Evolutionary conservation across 768 basidiomycete species (phyloP).

Genomic region (Termitomyces eurrhizus): DNA sequence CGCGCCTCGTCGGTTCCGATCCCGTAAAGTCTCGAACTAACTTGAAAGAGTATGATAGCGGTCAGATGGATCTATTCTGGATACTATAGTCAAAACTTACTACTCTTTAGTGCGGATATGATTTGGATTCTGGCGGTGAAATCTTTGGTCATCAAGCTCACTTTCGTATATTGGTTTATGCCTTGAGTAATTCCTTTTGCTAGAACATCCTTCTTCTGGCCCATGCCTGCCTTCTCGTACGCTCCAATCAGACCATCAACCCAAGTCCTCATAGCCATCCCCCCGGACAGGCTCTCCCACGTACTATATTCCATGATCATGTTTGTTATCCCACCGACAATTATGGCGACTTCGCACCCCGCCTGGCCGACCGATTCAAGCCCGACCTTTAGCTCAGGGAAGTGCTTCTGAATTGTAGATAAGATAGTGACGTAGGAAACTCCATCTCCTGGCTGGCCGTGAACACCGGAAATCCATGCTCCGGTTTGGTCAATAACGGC

Average conservation of each 20-base stretch:
- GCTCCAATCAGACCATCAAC: slow-evolving; percentile 43
- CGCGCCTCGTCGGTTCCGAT: slow-evolving; percentile 46
- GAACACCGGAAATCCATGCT: slow-evolving; percentile 39
- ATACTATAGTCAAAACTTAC: slow-evolving; percentile 26
- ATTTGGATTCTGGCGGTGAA: slow-evolving; percentile 53
- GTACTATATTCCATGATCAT: slow-evolving; percentile 52
- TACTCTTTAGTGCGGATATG: slow-evolving; percentile 47
- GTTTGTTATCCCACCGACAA: slow-evolving; percentile 51
- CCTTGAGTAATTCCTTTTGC: slow-evolving; percentile 49
- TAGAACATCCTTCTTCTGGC: slow-evolving; percentile 35
- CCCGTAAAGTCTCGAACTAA: slow-evolving; percentile 45
- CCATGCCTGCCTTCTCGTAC: slow-evolving; percentile 28
- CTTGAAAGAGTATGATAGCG: slow-evolving; percentile 25
- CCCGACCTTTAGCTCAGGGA: slow-evolving; percentile 40
- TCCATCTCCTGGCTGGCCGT: slow-evolving; percentile 50
- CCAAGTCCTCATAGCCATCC: slow-evolving; percentile 55
- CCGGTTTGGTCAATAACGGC: slow-evolving; percentile 42
- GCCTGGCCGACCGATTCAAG: slow-evolving; percentile 42
- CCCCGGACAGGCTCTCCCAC: slow-evolving; percentile 54
- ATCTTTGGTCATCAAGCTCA: slow-evolving; percentile 47
- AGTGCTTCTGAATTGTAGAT: slow-evolving; percentile 44
- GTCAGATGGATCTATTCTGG: slow-evolving; percentile 7
- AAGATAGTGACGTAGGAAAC: slow-evolving; percentile 45
- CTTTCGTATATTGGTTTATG: slow-evolving; percentile 46
- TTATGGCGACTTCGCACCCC: slow-evolving; percentile 44